Evolutionary conservation across 768 basidiomycete genomes (phyloP), one percentile per base, ranked within the genome.

Genomic region (Trametes cubensis): DNA sequence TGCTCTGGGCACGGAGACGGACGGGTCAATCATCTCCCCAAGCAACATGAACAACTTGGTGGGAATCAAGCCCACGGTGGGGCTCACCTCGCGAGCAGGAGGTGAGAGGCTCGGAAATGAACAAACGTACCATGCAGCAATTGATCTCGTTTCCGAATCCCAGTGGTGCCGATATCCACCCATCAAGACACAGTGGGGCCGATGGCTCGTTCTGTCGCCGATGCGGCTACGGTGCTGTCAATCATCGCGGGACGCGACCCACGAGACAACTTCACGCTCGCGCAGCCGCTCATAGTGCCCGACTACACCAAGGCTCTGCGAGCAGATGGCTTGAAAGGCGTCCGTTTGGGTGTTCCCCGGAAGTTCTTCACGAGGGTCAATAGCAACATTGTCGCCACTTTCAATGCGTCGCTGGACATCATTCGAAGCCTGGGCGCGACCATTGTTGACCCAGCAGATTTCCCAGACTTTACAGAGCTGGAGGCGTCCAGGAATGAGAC

Each of bases 381-480:
- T 81, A 85, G 59, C 70, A 85, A 18, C 79, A 67, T 75, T 28
- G 55, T 72, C 5, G 62, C 76, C 6, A 77, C 74, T 40, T 83
- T 82, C 67, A 69, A 79, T 41, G 71, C 69, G 4, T 74, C 78
- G 3, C 62, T 83, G 21, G 73, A 74, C 40, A 69, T 73, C 18
- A 69, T 82, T 23, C 69, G 73, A 2, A 60, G 62, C 2, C 72
- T 81, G 4, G 82, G 81, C 17, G 81, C 81, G 8, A 75, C 80
- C 1, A 75, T 89, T 4, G 77, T 88, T 7, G 87, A 89, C 67
- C 85, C 86, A 0, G 83, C 85, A 1, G 84, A 88, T 60, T 72
- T 89, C 17, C 81, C 85, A 0, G 81, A 82, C 26, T 82, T 81
- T 3, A 76, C 79, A 0, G 84, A 84, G 55, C 66, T 77, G 20